Percentiles rank a stretch among this genome's conserved stretches.
Conservation (phyloP, 1,284 basidiomycete species). For the Sutorius eximius region DNA sequence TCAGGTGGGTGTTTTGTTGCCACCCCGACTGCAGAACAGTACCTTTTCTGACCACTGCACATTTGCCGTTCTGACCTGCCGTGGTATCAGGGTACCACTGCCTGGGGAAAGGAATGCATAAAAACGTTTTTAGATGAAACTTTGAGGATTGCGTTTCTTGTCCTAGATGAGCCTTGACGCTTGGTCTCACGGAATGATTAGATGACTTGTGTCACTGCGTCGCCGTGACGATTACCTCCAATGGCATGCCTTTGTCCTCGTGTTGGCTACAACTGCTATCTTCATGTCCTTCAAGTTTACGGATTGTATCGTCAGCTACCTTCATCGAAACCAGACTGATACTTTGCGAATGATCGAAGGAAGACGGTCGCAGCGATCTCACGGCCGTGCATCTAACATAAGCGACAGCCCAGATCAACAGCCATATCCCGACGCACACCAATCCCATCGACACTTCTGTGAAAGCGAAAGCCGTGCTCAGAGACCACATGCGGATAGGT, state of each 20-base stretch:
- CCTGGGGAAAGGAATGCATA: slow-evolving; percentile 22
- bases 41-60: too few relatives aligned
- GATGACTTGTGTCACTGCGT: too few relatives aligned
- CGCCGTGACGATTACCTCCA: too few relatives aligned
- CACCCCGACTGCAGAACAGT: neutral
- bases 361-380: too few relatives aligned
- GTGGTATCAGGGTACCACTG: slow-evolving; percentile 13
- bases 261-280: too few relatives aligned
- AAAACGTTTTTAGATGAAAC: slow-evolving; percentile 20
- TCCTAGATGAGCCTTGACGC: neutral
- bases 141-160: slow-evolving; percentile 13
- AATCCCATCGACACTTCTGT: slow-evolving; percentile 36
- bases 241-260: too few relatives aligned
- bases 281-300: too few relatives aligned
- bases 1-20: slow-evolving; percentile 6
- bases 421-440: slow-evolving; percentile 51
- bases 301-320: too few relatives aligned
- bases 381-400: too few relatives aligned
- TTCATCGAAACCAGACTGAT: too few relatives aligned
- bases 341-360: too few relatives aligned
- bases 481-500: slow-evolving; percentile 67
- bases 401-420: slow-evolving; percentile 82
- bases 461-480: slow-evolving; percentile 60
- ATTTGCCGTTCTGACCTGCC: neutral
- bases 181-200: too few relatives aligned